Base-by-base conservation (phyloP, 352 stramenopile species). In the Pythium vanterpoolii region DNA sequence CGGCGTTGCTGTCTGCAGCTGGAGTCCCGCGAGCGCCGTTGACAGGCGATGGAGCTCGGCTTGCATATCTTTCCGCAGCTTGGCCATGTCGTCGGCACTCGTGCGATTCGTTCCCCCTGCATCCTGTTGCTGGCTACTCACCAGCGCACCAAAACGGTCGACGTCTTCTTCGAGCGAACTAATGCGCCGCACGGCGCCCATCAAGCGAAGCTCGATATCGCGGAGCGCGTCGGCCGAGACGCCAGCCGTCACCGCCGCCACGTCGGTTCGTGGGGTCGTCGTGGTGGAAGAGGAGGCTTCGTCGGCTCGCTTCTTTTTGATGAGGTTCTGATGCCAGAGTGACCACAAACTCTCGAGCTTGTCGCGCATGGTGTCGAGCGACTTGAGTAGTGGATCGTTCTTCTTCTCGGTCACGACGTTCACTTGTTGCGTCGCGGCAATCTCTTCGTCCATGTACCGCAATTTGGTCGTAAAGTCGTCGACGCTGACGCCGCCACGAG, bases 311-410 rank as follows among this genome's bases (percentile, higher is more conserved):
- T 62, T 62, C 44, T 65, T 70, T n/a, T 62, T 59, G 42, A 56
- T 49, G 27, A 55, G 79, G 62, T 90, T 90, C 16, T 76, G 62
- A 60, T 90, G 77, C 81, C 81, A 89, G 60, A 86, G 72, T 9
- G 74, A 82, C 71, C 69, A 87, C 21, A 90, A 40, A 10, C 55
- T 58, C 56, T 89, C 76, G 18, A 90, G 53, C 70, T 90, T 90
- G 56, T 90, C 77, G 18, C 74, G 73, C 74, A 88, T 87, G 0
- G 49, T 45, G 36, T 91, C 77, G 10, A 91, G 56, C 27, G 66
- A 66, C 62, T 89, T 91, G 68, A 89, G 76, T 24, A 90, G 53
- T 24, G 79, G 77, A n/a, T 90, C 79, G 55, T 88, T 88, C 61
- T 86, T 86, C 68, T 89, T 87, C 59, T 88, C 79, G 0, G 81